Base-by-base conservation (phyloP, 2,329 filamentous ascomycete species). In the Diaporthe helianthi region DNA sequence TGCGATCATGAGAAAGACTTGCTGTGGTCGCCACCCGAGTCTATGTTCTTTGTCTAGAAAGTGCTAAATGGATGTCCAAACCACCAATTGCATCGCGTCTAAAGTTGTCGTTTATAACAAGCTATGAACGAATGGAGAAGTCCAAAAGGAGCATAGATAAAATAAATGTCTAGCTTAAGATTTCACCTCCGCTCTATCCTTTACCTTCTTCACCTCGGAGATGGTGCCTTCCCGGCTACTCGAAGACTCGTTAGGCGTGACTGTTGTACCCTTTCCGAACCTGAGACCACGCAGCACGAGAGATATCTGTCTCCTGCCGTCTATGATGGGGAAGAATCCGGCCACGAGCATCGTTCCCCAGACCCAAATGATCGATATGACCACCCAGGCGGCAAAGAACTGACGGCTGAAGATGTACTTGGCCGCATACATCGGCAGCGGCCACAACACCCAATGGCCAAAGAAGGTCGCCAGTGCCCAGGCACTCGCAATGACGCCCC, bases 371-470 rank as follows among this genome's bases (percentile, higher is more conserved):
- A 87, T 83, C 0, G 80, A 80, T 0, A 87, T 76, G 0, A 84
- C 78, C 1, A 87, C 75, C 85, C 85, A 87, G 0, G 83, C 85
- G 1, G 77, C 76, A 60, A 83, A 87, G 70, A 87, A 87, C 41
- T 70, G 67, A 12, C 47, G 58, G 1, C 78, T 77, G 71, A 86
- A 86, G 0, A 86, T 76, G 67, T 86, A 86, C 10, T 81, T 79
- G 0, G 83, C 80, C 0, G 80, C 85, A 72, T 87, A 87, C 84
- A 87, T 87, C 0, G 84, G 84, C 53, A 87, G 76, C 0, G 85
- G 85, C 84, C 84, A 87, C 2, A 87, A 69, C 1, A 87, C 83
- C 83, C 83, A 86, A 65, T 86, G 84, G 0, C 84, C 84, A 1
- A 86, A 67, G 65, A 86, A 86, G 0, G 84, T 86, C 0, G 83